Evolutionary conservation across 2,329 filamentous ascomycete species (phyloP).

Genomic region (Zopfia rhizophila): DNA sequence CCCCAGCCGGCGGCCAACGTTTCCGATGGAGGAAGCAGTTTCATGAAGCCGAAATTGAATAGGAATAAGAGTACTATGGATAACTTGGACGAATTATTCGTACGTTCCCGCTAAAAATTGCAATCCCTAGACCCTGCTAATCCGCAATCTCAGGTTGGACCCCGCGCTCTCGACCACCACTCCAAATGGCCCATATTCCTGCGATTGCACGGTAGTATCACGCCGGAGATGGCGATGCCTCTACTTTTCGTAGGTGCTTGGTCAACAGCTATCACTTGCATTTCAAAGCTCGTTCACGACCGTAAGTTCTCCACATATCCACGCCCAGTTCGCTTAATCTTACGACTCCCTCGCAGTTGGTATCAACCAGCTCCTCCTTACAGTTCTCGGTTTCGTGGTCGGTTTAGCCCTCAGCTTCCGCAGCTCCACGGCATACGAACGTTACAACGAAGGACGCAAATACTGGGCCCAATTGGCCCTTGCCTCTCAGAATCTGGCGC

Average conservation of each 20-base stretch:
- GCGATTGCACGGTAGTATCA: conserved; percentile 77
- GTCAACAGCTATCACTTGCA: conserved; percentile 71
- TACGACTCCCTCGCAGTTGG: conserved; percentile 53
- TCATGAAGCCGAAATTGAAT: too few species aligned
- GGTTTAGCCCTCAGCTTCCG: conserved; percentile 79
- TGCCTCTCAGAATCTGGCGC: conserved; percentile 66
- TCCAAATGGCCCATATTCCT: conserved; percentile 81
- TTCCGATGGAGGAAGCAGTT: too few species aligned
- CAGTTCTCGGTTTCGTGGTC: conserved; percentile 83
- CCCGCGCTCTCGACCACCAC: conserved; percentile 75
- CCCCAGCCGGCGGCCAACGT: conserved; percentile 8
- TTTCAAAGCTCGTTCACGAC: conserved; percentile 53
- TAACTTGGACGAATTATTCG: too few species aligned
- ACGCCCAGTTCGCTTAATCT: neutral
- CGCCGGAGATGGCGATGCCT: conserved; percentile 78
- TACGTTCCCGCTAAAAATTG: too few species aligned
- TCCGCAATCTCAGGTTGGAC: conserved; percentile 65
- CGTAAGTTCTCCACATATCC: conserved; percentile 26
- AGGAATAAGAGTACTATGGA: too few species aligned
- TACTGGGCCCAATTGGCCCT: conserved; percentile 70
- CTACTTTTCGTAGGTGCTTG: conserved; percentile 71
- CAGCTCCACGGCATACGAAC: conserved; percentile 79
- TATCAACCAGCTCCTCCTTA: conserved; percentile 74
- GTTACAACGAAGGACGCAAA: conserved; percentile 68
- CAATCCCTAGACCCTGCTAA: too few species aligned